Base-by-base conservation (phyloP, 768 basidiomycete species). In the Termitomyces titanicus region DNA sequence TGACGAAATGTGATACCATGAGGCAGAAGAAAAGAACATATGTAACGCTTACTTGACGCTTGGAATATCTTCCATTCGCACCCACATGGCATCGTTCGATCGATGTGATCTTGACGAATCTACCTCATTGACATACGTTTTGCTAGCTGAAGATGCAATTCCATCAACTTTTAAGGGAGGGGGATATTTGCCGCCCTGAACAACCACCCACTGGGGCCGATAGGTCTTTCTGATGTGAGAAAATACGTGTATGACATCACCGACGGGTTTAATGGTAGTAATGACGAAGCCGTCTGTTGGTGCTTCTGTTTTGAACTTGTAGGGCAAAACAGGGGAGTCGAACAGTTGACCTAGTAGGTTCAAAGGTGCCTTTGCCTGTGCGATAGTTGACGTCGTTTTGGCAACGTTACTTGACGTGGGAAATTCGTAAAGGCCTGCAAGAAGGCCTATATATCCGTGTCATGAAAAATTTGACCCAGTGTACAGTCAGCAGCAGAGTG, bases 151-250 rank as follows among this genome's bases (percentile, higher is more conserved):
- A 43, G 8, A 25, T 1, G 17, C 2, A n/a, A 27, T 1, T 4
- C 25, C 10, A 44, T 17, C 4, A 27, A n/a, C 24, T 44, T 59
- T 53, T 35, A 70, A 52, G 15, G 59, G 51, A 35, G 85, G 86
- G n/a, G 70, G 73, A 12, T 65, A 60, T 18, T 67, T 64, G 15
- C 83, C 84, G 22, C 87, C 86, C 61, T 81, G 77, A 39, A 91
- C 58, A 25, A 87, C 58, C 34, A 88, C 82, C 87, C 88, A 89
- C 60, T 86, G 83, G 17, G 82, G 77, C 54, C 84, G 79, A 66
- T 89, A 95, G 12, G 89, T 94, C 74, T 94, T 93, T 63, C 76
- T 84, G 65, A 95, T 90, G 66, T 98, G 94, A 9, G 91, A 93
- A 71, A 97, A 97, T 45, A 92, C 73, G 64, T 96, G 94, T 3